Evolutionary conservation across 345 rosid species (phyloP).

Genomic region (Salix purpurea): DNA sequence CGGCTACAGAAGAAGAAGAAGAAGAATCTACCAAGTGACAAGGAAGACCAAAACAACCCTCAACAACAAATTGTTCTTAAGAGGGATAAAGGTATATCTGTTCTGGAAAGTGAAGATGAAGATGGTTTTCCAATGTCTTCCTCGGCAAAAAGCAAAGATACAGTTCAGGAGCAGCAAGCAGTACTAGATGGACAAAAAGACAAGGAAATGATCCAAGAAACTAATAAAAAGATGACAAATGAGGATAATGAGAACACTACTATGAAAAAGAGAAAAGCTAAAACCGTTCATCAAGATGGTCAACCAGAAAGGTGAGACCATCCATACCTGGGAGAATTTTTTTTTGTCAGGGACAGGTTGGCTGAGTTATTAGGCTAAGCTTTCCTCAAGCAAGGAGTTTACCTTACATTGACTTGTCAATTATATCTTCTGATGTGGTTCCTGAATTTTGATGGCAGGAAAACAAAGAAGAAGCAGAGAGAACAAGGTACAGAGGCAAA

Average conservation of each 20-base stretch:
- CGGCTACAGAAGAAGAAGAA: slow-evolving; percentile 48
- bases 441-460: slow-evolving; percentile 37
- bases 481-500: slow-evolving; percentile 29
- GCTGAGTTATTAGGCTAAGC: background rate
- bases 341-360: background rate
- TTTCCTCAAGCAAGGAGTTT: slow-evolving; percentile 1
- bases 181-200: slow-evolving; percentile 23
- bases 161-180: slow-evolving; percentile 20
- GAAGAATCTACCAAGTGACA: slow-evolving; percentile 26
- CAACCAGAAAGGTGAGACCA: slow-evolving; percentile 52
- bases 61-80: slow-evolving; percentile 39
- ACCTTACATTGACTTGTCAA: background rate
- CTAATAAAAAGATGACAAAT: slow-evolving; percentile 23
- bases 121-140: slow-evolving; percentile 77
- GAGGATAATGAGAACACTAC: slow-evolving; percentile 28
- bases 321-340: background rate
- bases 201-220: slow-evolving; percentile 16
- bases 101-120: slow-evolving; percentile 86
- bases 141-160: slow-evolving; percentile 24
- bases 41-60: slow-evolving; percentile 26
- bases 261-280: slow-evolving; percentile 59
- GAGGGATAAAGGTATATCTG: slow-evolving; percentile 24
- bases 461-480: slow-evolving; percentile 49
- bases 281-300: slow-evolving; percentile 48
- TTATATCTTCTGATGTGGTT: slow-evolving; percentile 15